Evolutionary conservation across 140 eudicot genomes (phyloP).

Genomic region (Cichorium intybus): DNA sequence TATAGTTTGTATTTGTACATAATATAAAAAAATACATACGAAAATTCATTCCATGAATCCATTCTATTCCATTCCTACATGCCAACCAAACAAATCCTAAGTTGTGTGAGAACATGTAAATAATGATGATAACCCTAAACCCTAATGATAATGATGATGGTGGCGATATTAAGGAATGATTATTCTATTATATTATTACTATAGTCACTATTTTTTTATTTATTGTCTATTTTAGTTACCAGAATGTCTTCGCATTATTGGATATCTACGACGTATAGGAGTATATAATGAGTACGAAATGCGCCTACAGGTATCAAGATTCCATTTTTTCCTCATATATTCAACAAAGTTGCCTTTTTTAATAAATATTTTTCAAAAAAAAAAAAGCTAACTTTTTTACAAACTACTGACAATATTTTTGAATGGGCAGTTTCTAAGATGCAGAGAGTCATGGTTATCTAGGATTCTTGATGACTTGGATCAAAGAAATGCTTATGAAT

Average conservation of each 20-base stretch:
- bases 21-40: too few relatives aligned
- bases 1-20: too few relatives aligned
- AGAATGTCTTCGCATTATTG: slow-evolving; percentile 98
- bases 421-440: slow-evolving; percentile 73
- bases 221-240: slow-evolving; percentile 60
- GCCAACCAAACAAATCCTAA: too few relatives aligned
- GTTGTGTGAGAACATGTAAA: too few relatives aligned
- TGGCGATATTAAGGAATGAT: too few relatives aligned
- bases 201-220: too few relatives aligned
- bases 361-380: slow-evolving; percentile 1
- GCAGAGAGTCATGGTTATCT: slow-evolving; percentile 96
- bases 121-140: too few relatives aligned
- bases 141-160: too few relatives aligned
- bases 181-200: too few relatives aligned
- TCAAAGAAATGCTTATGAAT: slow-evolving; percentile 96
- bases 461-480: slow-evolving; percentile 96
- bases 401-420: slow-evolving; percentile 16
- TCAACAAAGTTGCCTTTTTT: background rate
- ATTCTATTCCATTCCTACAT: too few relatives aligned
- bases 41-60: too few relatives aligned
- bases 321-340: background rate
- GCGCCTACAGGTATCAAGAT: slow-evolving; percentile 83
- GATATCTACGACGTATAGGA: slow-evolving; percentile 95
- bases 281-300: slow-evolving; percentile 89
- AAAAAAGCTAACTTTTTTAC: background rate